phyloP scores from a whole-genome alignment of 2,329 filamentous ascomycete species.

The Pseudogymnoascus sp. region DNA sequence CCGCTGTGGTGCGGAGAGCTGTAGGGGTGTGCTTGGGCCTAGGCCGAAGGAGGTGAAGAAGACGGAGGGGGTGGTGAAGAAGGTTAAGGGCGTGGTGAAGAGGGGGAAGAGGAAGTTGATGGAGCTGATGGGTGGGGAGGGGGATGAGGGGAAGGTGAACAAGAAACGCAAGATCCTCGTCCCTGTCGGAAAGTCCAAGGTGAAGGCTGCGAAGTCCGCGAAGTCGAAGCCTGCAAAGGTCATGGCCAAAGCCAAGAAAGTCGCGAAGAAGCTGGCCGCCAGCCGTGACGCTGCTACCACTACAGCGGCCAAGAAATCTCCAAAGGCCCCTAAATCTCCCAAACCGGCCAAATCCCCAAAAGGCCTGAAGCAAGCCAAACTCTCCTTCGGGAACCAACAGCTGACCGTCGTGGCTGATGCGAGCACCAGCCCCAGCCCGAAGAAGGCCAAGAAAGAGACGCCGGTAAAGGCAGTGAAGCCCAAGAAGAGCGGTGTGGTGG shows the following conservation, averaged over 20 bases:
- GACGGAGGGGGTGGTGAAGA: not conserved
- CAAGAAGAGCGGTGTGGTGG: not conserved
- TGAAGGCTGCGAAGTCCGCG: not conserved
- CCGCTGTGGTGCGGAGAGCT: constrained; percentile 54
- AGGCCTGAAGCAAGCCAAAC: not conserved
- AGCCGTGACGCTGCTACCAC: no score
- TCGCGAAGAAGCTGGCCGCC: not conserved
- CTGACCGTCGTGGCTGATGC: not conserved
- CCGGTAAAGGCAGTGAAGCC: not conserved
- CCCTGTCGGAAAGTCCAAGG: not conserved
- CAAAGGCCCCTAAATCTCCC: not conserved
- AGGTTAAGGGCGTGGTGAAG: not conserved
- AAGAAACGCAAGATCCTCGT: not conserved
- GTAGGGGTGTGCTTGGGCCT: constrained; percentile 54
- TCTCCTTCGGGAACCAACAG: not conserved
- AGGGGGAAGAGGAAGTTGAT: constrained; percentile 3
- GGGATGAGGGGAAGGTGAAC: not conserved
- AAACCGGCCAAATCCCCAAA: not conserved
- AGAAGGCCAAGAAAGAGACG: not conserved
- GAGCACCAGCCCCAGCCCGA: not conserved
- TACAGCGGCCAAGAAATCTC: not conserved
- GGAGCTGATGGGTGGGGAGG: not conserved
- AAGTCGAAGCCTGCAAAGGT: not conserved
- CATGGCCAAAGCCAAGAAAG: not conserved
- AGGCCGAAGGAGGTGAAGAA: constrained; percentile 41